Percentiles rank a stretch among this genome's conserved stretches.
Evolutionary conservation across 306 rosid species (phyloP).

Genomic region (Alnus glutinosa): DNA sequence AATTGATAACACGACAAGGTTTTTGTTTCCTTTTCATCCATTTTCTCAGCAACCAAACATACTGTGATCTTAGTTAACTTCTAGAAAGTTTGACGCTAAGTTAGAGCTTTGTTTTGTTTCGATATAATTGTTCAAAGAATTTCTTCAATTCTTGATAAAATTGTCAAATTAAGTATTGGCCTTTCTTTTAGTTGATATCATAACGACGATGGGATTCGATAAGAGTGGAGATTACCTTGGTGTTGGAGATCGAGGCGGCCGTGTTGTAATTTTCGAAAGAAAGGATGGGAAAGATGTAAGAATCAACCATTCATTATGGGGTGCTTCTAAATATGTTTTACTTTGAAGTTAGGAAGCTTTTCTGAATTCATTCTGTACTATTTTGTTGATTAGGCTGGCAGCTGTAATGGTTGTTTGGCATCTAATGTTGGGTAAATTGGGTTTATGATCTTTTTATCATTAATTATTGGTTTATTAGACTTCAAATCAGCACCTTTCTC

Average conservation of each 20-base stretch:
- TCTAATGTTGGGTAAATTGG: conserved; percentile 31
- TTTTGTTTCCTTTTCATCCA: background rate
- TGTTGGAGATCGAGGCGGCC: conserved; percentile 75
- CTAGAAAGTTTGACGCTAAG: background rate
- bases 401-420: conserved; percentile 35
- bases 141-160: conserved; percentile 1
- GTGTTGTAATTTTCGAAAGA: conserved; percentile 58
- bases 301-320: conserved; percentile 10
- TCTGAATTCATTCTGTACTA: conserved; percentile 26
- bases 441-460: conserved; percentile 26
- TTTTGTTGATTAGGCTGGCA: conserved; percentile 34
- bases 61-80: background rate
- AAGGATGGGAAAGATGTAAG: conserved; percentile 55
- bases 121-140: background rate
- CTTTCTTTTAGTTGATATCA: conserved; percentile 48
- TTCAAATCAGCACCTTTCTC: conserved; percentile 28
- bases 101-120: background rate
- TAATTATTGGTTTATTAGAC: conserved; percentile 44
- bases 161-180: background rate
- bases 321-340: background rate
- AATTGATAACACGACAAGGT: background rate
- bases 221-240: conserved; percentile 72
- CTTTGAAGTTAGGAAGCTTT: background rate
- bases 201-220: conserved; percentile 57
- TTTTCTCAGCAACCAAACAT: background rate